Evolutionary conservation across 768 basidiomycete genomes (phyloP).

Genomic region (Pilatotrama ljubarskyi): DNA sequence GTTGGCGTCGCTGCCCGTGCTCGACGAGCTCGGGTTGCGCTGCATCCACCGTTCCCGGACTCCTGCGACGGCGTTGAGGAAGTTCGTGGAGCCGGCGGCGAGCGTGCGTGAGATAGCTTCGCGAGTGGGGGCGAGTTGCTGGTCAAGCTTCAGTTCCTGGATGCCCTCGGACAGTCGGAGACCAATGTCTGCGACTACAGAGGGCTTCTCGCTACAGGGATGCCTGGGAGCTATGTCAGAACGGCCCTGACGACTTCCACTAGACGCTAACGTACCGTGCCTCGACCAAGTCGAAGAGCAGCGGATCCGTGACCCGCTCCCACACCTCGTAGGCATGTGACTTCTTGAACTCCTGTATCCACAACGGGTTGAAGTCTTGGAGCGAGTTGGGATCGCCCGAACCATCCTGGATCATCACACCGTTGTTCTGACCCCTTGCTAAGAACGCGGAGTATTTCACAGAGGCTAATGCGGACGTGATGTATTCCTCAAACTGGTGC

Average conservation of each 20-base stretch:
- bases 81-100: conserved; percentile 69
- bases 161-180: conserved; percentile 91
- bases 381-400: conserved; percentile 57
- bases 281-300: conserved; percentile 94
- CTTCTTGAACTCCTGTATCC: conserved; percentile 85
- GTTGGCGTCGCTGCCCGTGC: conserved; percentile 9
- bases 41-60: conserved; percentile 74
- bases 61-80: conserved; percentile 90
- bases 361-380: conserved; percentile 84
- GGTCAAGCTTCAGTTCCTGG: conserved; percentile 89
- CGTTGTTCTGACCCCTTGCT: conserved; percentile 59
- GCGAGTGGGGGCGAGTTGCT: conserved; percentile 90
- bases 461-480: conserved; percentile 81
- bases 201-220: conserved; percentile 90
- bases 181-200: conserved; percentile 88
- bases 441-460: conserved; percentile 91
- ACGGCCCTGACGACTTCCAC: background rate
- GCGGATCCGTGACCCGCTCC: conserved; percentile 87
- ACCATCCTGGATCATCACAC: conserved; percentile 69
- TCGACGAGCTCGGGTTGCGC: conserved; percentile 29
- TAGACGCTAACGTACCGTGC: conserved; percentile 59
- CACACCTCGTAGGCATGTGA: conserved; percentile 90
- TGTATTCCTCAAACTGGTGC: conserved; percentile 87
- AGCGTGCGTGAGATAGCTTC: conserved; percentile 85
- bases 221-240: conserved; percentile 51